These are phyloP conservation scores for Xerocomellus chrysenteron DNA, from an alignment of 768 basidiomycete genomes.

Conservation along the genomic window DNA sequence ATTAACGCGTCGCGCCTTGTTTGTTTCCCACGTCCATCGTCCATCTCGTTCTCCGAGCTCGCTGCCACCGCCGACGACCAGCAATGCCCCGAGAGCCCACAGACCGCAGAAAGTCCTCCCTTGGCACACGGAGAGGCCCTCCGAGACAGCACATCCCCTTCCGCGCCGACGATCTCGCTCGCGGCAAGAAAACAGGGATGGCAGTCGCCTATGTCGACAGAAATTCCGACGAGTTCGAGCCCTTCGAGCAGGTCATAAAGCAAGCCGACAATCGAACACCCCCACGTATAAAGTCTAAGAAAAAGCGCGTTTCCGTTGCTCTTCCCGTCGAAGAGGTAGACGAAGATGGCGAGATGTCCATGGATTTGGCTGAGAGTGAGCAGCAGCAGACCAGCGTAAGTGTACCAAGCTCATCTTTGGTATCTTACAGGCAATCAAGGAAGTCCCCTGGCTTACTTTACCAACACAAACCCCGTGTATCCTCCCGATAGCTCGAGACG, in stretches of 20 bases:
- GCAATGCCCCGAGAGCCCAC: constrained; percentile 29
- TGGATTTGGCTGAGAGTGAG: constrained; percentile 76
- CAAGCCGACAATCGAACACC: constrained; percentile 70
- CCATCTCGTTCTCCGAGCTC: background rate
- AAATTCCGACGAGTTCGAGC: constrained; percentile 80
- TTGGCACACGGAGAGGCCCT: constrained; percentile 52
- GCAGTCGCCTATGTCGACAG: constrained; percentile 65
- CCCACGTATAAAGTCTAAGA: constrained; percentile 51
- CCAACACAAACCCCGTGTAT: constrained; percentile 33
- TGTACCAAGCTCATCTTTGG: constrained; percentile 2
- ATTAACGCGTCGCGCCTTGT: constrained; percentile 28
- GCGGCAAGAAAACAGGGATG: constrained; percentile 80
- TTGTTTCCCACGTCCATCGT: constrained; percentile 23
- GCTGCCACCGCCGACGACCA: constrained; percentile 12
- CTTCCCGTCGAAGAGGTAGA: constrained; percentile 40
- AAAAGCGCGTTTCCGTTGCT: constrained; percentile 43
- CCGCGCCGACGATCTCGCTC: constrained; percentile 71
- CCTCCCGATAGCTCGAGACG: constrained; percentile 40
- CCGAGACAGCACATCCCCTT: constrained; percentile 74
- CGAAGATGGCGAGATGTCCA: constrained; percentile 70
- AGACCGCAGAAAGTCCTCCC: constrained; percentile 35
- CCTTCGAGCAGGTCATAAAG: constrained; percentile 70
- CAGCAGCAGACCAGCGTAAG: constrained; percentile 5
- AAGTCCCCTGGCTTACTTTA: constrained; percentile 38
- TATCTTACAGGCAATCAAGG: constrained; percentile 26